Evolutionary conservation across 768 basidiomycete genomes (phyloP).

Genomic region (Boletellus sp.): DNA sequence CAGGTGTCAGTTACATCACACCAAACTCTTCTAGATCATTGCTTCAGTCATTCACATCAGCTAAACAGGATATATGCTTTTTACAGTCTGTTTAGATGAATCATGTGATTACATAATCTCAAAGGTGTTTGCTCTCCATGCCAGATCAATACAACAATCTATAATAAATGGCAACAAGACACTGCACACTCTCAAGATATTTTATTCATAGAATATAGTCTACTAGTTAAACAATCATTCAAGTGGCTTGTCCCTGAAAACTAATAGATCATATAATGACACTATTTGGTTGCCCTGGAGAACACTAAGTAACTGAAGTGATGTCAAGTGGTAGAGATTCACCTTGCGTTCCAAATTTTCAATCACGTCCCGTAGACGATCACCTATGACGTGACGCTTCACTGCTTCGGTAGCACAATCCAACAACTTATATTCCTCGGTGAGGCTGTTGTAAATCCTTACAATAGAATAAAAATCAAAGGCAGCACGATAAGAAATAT

Average conservation of each 20-base stretch:
- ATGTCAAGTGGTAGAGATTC: slow-evolving; percentile 5
- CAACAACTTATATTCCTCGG: slow-evolving; percentile 90
- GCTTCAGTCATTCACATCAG: too few species aligned
- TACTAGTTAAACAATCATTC: slow-evolving; percentile 5
- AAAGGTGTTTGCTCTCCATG: too few species aligned
- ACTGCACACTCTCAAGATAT: too few species aligned
- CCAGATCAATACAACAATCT: too few species aligned
- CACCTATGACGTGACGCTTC: slow-evolving; percentile 82
- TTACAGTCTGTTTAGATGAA: too few species aligned
- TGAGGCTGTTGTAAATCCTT: slow-evolving; percentile 87
- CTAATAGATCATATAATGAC: slow-evolving; percentile 79
- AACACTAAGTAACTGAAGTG: background rate
- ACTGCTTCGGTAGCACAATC: slow-evolving; percentile 77
- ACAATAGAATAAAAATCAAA: slow-evolving; percentile 8
- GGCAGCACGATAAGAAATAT: background rate
- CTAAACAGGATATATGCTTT: too few species aligned
- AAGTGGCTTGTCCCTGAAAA: slow-evolving; percentile 66
- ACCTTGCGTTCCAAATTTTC: slow-evolving; percentile 92
- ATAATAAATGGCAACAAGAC: too few species aligned
- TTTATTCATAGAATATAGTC: too few species aligned
- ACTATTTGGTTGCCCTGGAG: slow-evolving; percentile 89
- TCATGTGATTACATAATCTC: too few species aligned
- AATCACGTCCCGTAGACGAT: slow-evolving; percentile 87
- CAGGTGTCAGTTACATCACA: too few species aligned
- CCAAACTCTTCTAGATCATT: too few species aligned